These are phyloP conservation scores for Suillus subalutaceus DNA, from an alignment of 768 basidiomycete species.

Conservation along the genomic window DNA sequence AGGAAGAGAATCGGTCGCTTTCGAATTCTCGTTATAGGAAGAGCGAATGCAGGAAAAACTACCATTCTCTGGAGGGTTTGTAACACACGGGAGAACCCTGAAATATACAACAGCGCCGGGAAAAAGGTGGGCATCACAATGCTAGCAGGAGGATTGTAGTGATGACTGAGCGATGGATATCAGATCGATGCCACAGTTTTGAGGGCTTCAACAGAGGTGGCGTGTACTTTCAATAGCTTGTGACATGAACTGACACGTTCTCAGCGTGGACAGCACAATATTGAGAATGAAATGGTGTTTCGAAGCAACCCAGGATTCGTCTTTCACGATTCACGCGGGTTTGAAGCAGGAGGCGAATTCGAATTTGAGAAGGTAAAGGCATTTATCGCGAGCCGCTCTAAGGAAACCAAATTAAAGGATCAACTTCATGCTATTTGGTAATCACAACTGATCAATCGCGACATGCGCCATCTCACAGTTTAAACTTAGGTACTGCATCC, in stretches of 20 bases:
- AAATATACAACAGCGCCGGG: slow-evolving; percentile 9
- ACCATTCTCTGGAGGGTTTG: not conserved
- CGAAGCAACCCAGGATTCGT: slow-evolving; percentile 36
- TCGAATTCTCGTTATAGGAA: not conserved
- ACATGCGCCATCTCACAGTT: not conserved
- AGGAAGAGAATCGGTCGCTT: slow-evolving; percentile 14
- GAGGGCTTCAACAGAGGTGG: slow-evolving; percentile 9
- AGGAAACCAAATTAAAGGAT: slow-evolving; percentile 19
- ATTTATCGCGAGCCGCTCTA: slow-evolving; percentile 16
- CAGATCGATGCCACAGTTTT: slow-evolving; percentile 12
- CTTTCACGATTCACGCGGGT: slow-evolving; percentile 37
- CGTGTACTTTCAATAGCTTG: not conserved
- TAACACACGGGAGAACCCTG: not conserved
- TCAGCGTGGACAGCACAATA: slow-evolving; percentile 35
- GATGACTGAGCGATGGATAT: not conserved
- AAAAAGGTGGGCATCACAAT: not conserved
- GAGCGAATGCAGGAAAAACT: not conserved
- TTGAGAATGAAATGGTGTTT: slow-evolving; percentile 34
- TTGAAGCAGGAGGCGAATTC: not conserved
- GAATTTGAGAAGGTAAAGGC: not conserved
- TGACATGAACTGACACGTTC: not conserved
- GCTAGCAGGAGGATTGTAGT: not conserved
- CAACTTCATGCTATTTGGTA: slow-evolving; percentile 46
- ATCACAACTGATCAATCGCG: not conserved
- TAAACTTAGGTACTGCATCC: slow-evolving; percentile 41